These are phyloP conservation scores for Suillus spraguei DNA, from an alignment of 768 basidiomycete genomes.

Conservation along the genomic window DNA sequence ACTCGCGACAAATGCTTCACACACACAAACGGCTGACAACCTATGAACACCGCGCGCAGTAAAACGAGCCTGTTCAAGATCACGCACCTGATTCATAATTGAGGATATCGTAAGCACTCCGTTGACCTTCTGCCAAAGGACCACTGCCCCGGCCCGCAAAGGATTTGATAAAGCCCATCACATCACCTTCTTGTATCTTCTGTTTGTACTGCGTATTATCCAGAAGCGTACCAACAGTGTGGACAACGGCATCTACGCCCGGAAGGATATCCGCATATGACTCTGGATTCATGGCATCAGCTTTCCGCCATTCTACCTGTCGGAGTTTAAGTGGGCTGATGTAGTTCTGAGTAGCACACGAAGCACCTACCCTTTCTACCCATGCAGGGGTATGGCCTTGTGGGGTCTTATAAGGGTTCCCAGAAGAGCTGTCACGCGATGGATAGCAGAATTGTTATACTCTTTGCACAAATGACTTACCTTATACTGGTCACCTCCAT, in stretches of 20 bases:
- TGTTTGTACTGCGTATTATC: conserved; percentile 83
- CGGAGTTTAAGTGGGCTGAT: conserved; percentile 8
- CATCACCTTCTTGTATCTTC: conserved; percentile 60
- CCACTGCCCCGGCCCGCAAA: conserved; percentile 50
- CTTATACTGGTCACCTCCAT: conserved; percentile 90
- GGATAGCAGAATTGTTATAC: not conserved
- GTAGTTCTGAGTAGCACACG: conserved; percentile 18
- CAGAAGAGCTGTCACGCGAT: conserved; percentile 66
- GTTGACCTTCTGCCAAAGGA: conserved; percentile 54
- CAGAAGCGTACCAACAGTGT: conserved; percentile 90
- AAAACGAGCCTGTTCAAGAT: conserved; percentile 8
- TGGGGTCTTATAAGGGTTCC: conserved; percentile 82
- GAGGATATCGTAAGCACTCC: conserved; percentile 70
- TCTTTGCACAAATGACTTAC: conserved; percentile 38
- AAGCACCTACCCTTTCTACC: conserved; percentile 63
- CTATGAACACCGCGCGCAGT: conserved; percentile 17
- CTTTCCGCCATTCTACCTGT: conserved; percentile 88
- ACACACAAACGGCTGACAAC: conserved; percentile 65
- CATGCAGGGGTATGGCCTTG: conserved; percentile 90
- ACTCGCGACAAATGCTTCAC: conserved; percentile 70
- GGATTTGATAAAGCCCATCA: conserved; percentile 51
- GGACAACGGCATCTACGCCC: conserved; percentile 77
- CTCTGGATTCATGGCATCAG: conserved; percentile 77
- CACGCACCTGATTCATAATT: conserved; percentile 89
- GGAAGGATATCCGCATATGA: conserved; percentile 72